Evolutionary conservation across 1,284 basidiomycete species (phyloP), one percentile per base, ranked within the genome.

Genomic region (Apiotrichum gracile): DNA sequence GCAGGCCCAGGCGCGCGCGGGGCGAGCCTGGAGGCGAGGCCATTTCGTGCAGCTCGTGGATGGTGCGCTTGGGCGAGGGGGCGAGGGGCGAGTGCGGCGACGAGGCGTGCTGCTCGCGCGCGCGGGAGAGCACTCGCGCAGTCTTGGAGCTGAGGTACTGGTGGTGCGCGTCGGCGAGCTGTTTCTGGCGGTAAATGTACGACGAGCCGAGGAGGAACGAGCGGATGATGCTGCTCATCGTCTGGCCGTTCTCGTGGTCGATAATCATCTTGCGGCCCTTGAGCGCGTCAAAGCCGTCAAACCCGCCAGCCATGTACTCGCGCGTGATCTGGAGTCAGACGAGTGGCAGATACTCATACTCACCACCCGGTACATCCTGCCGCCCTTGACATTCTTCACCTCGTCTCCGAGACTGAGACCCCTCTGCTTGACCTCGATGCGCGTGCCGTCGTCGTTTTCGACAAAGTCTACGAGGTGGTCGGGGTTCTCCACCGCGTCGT

Each of bases 181-280:
- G 71, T 51, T 75, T 72, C 57, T 74, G 71, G 17, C 74, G 63
- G 62, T 71, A 73, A 48, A 77, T 73, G 61, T 72, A 77, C 0
- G 70, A 57, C 8, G 71, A 71, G 35, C 70, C 91, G 25, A 94
- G 80, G 5, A 94, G 77, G 72, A 91, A 93, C 63, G 86, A 87
- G 59, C 91, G 81, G 25, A 94, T 86, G 51, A 94, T 83, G 21
- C 80, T 77, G 66, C 85, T 87, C 82, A 90, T 85, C 57, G 90
- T 78, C 61, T 86, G 82, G 0, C 91, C 91, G 51, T 82, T 82
- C 70, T 96, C 91, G 60, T 91, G 85, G 63, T 93, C 88, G 21
- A 94, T 80, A 33, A 93, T 79, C 63, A 85, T 85, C 52, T 67
- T 79, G 73, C 83, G 80, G 6, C 82, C 83, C 62, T 82, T 83